phyloP scores from a whole-genome alignment of 306 rosid species.

The Corylus americana region DNA sequence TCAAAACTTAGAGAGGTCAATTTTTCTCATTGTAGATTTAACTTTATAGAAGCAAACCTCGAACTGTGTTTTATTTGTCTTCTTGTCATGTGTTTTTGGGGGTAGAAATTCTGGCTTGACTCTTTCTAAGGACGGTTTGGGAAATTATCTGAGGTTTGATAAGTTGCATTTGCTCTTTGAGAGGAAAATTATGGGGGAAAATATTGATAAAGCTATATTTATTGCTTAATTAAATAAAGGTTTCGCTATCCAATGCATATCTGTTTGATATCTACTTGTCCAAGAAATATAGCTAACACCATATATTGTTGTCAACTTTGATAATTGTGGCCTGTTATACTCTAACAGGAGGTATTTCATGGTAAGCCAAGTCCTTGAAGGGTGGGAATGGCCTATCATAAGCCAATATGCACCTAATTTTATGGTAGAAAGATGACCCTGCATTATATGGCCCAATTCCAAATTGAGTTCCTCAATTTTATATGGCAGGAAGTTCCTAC shows the following conservation, averaged over 20 bases:
- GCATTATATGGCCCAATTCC: constrained; percentile 20
- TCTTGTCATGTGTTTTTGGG: constrained; percentile 24
- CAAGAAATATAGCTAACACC: not conserved
- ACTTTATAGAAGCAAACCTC: not conserved
- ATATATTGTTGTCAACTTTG: not conserved
- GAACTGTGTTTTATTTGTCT: constrained; percentile 13
- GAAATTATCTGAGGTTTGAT: constrained; percentile 14
- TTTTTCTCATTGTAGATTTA: constrained; percentile 28
- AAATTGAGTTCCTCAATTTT: constrained; percentile 17
- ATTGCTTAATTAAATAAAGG: no score
- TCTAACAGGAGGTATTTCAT: no score
- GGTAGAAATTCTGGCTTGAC: not conserved
- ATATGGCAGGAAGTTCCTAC: not conserved
- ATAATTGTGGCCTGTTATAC: no score
- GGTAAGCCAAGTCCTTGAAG: not conserved
- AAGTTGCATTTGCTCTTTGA: constrained; percentile 4
- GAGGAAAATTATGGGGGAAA: constrained; percentile 9
- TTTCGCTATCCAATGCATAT: not conserved
- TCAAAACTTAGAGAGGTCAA: constrained; percentile 82
- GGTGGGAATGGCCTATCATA: not conserved
- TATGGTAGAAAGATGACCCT: constrained; percentile 21
- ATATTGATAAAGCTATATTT: not conserved
- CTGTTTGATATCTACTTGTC: constrained; percentile 6
- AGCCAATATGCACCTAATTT: not conserved
- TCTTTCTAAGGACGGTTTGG: constrained; percentile 16